Evolutionary conservation across 495 filamentous ascomycete genomes (phyloP), one percentile per base, ranked within the genome.

Genomic region (Mycothermus thermophilus): DNA sequence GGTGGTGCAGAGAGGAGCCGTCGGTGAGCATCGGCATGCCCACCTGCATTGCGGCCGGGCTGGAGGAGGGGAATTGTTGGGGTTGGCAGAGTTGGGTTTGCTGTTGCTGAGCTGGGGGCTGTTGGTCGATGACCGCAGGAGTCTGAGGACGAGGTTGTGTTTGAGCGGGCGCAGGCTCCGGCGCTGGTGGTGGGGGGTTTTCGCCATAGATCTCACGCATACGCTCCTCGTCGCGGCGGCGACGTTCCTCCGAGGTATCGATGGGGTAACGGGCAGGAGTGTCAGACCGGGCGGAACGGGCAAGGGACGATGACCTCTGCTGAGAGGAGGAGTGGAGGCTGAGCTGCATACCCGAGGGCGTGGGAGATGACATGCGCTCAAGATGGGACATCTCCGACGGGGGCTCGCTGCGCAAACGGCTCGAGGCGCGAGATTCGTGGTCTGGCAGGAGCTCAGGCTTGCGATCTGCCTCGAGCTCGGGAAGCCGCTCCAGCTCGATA

Each of bases 191-290:
- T 0, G 46, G 53, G 14, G 6, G 59, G 48, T 39, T 46, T 3
- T 66, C 48, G n/a, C 67, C 68, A 31, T 73, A 72, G 26, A 69
- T 66, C 40, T 74, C 71, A 10, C 64, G 57, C 22, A 67, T 37
- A 6, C 67, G 52, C 30, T 67, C 65, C 29, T 68, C 66, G 21
- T 73, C 67, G 22, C 61, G 52, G 25, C 51, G 47, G 4, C 47
- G 55, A 13, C 59, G 58, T 8, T 49, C 42, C 5, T 47, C 40
- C 2, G 45, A 50, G 7, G 39, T 38, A 20, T 58, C 53, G 13
- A 56, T 47, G 0, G 44, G 26, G n/a, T 50, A 38, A 30, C 19
- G 41, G 41, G 21, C 32, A 35, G 10, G 32, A 33, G 20, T 14
- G 18, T 25, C 25, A 32, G 30, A 34, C 26, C 26, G 20, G 18